Base-by-base conservation (phyloP, 2,329 filamentous ascomycete species). In the Emergomyces orientalis region DNA sequence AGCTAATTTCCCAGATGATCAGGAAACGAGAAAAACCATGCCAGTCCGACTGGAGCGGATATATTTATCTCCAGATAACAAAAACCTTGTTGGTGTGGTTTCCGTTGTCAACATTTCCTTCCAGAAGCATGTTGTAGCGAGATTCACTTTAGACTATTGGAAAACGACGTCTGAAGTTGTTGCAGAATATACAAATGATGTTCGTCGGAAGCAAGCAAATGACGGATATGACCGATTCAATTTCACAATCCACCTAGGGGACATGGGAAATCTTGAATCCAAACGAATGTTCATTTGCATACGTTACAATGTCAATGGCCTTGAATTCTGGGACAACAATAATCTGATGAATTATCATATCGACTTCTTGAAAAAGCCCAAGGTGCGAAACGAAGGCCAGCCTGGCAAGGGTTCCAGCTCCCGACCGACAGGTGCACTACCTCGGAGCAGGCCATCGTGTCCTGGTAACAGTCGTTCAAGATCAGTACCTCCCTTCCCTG, bases 91-190 rank as follows among this genome's bases (percentile, higher is more conserved):
- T 59, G 94, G 94, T 14, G 89, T 86, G 22, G 84, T 96, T 60
- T 89, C 86, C 8, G 92, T 96, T 27, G 86, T 88, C 72, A 99
- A 99, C 75, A 77, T 97, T 52, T 86, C 91, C 0, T 99, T 96
- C 77, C 84, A 92, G 61, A 99, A 99, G 77, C 76, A 82, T 6
- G 90, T 99, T 61, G 86, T 88, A n/a, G 93, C 91, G 74, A 86
- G 94, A 59, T 99, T 99, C 75, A 99, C 94, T 0, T 83, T 97
- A 56, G 94, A 99, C 75, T 94, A 96, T 78, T 99, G 94, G 94
- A 96, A 96, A 82, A 99, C 94, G 0, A 95, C 92, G 0, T 99
- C 94, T 0, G 94, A 99, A 73, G 89, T 97, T 1, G 82, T 83
- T 45, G 93, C 90, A n/a, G 91, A 97, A 70, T 99, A 85, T 78